phyloP scores from a whole-genome alignment of 495 filamentous ascomycete genomes.

The Evernia prunastri region DNA sequence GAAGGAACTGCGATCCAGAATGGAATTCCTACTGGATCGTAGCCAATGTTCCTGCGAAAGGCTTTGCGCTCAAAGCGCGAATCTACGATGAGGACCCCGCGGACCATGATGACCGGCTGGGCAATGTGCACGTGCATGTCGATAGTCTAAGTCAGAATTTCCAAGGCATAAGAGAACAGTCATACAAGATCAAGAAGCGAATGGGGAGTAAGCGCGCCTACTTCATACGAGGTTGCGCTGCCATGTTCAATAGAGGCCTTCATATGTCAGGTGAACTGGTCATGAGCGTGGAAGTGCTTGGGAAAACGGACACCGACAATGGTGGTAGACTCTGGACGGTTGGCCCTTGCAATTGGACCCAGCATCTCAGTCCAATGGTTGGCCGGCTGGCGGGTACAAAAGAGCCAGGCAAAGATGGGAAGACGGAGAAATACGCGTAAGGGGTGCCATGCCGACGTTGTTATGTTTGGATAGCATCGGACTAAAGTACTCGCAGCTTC shows the following conservation, averaged over 20 bases:
- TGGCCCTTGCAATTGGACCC: conserved; percentile 68
- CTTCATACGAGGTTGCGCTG: conserved; percentile 56
- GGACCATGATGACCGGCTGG: conserved; percentile 81
- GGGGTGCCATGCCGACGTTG: conserved; percentile 24
- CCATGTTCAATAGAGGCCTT: conserved; percentile 47
- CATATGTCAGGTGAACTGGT: conserved; percentile 55
- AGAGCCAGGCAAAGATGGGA: conserved; percentile 47
- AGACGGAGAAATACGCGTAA: conserved; percentile 68
- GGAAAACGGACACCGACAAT: conserved; percentile 62
- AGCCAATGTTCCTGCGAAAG: conserved; percentile 70
- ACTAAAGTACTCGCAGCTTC: conserved; percentile 51
- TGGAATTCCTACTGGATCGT: conserved; percentile 88
- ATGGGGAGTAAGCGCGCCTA: conserved; percentile 83
- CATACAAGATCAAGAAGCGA: conserved; percentile 71
- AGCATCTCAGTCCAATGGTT: conserved; percentile 84
- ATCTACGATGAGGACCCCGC: conserved; percentile 84
- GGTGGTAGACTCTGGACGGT: conserved; percentile 73
- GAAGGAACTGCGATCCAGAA: conserved; percentile 58
- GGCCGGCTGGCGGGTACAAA: conserved; percentile 75
- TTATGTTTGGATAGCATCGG: not conserved
- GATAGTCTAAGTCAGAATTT: conserved; percentile 54
- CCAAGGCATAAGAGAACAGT: conserved; percentile 56
- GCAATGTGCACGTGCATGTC: conserved; percentile 67
- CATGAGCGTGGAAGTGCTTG: conserved; percentile 66
- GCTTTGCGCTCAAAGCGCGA: conserved; percentile 72